These are phyloP conservation scores for Jatropha podagrica DNA, from an alignment of 441 rosid genomes.

Conservation along the genomic window DNA sequence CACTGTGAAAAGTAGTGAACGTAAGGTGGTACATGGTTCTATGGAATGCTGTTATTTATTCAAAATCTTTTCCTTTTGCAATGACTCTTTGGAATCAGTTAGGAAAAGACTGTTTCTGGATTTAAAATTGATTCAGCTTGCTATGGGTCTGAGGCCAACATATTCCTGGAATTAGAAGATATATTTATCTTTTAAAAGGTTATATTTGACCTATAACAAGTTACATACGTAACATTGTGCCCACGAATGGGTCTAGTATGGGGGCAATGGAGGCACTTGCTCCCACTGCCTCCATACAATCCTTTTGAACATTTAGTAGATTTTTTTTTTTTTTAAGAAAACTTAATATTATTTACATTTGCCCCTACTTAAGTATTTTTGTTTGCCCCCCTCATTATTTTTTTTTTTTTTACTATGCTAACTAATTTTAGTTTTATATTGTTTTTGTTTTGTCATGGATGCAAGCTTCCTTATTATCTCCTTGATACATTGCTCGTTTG, in stretches of 20 bases:
- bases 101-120: background rate
- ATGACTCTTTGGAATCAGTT: background rate
- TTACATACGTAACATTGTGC: background rate
- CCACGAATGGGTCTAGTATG: too few species aligned
- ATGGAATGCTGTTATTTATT: conserved; percentile 9
- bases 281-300: too few species aligned
- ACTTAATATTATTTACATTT: too few species aligned
- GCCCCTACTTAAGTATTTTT: too few species aligned
- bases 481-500: background rate
- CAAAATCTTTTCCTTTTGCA: background rate
- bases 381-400: too few species aligned
- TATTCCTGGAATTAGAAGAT: background rate
- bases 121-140: conserved; percentile 1
- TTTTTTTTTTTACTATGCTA: too few species aligned
- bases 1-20: conserved; percentile 78
- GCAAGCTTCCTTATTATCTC: background rate
- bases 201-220: background rate
- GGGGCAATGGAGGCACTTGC: too few species aligned
- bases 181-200: background rate
- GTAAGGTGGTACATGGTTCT: conserved; percentile 60
- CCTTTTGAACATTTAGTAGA: too few species aligned
- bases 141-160: background rate
- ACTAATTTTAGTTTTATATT: background rate
- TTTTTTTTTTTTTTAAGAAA: too few species aligned
- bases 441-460: background rate